phyloP scores from a whole-genome alignment of 257 asterid genomes.

The Jaltomata sinuosa region DNA sequence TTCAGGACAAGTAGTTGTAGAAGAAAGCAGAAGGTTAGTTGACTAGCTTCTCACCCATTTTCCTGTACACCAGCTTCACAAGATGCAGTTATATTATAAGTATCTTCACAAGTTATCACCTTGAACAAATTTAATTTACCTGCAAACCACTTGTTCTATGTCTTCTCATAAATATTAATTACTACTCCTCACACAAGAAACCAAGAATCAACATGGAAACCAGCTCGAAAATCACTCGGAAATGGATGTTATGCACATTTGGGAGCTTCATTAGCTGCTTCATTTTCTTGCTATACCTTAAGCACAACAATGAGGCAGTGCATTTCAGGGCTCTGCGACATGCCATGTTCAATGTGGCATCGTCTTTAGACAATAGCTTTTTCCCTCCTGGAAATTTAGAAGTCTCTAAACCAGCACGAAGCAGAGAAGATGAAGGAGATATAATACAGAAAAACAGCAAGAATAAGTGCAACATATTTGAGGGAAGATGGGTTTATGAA shows the following conservation, averaged over 20 bases:
- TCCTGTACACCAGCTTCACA: neutral
- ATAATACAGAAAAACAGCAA: neutral
- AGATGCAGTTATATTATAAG: neutral
- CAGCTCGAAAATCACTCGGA: neutral
- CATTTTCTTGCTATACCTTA: neutral
- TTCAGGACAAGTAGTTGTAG: neutral
- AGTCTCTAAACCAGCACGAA: neutral
- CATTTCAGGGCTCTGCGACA: neutral
- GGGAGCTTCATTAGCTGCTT: conserved; percentile 1
- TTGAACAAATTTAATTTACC: neutral
- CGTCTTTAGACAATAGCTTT: neutral
- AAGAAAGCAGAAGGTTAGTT: neutral
- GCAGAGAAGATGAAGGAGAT: neutral
- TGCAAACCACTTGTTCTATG: neutral
- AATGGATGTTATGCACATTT: conserved; percentile 2
- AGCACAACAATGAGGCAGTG: neutral
- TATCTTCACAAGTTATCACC: neutral
- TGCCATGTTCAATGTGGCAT: neutral
- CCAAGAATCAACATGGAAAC: conserved; percentile 1
- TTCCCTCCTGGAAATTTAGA: neutral
- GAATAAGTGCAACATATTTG: conserved; percentile 1
- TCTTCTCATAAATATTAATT: neutral
- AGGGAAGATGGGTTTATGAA: conserved; percentile 8
- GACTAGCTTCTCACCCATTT: neutral
- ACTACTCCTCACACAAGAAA: neutral